Base-by-base conservation (phyloP, 441 rosid genomes). In the Theobroma grandiflorum region DNA sequence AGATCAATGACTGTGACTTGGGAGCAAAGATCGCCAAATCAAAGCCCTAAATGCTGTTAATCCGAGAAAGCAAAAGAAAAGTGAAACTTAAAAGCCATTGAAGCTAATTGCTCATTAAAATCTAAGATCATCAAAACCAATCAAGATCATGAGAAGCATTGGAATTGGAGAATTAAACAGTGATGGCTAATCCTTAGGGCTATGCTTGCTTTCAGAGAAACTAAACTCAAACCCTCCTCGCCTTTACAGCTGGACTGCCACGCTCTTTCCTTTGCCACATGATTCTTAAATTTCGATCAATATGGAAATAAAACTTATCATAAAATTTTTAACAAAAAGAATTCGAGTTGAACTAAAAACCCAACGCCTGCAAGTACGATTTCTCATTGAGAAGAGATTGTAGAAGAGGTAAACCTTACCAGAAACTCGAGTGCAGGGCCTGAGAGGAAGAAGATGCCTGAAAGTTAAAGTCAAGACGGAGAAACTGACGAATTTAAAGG, bases 31-130 rank as follows among this genome's bases (percentile, higher is more conserved):
- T 47, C 58, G 9, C 18, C 8, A 64, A 43, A 47, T 52, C 45
- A 74, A 78, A 77, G 22, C 63, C 57, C 66, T 9, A n/a, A 10
- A 42, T 37, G 43, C 50, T 71, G 67, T 52, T 79, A 43, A 11
- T 72, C 26, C 14, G 62, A 76, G 75, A 75, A 49, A 16, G 1
- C 8, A 15, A 49, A 42, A 69, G n/a, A 10, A 70, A 38, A 72
- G 16, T 31, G 14, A 69, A 57, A 59, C 5, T 43, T 50, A 33
- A n/a, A 38, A 47, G 47, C 26, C 20, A 35, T 6, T n/a, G 43
- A 63, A 35, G n/a, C 8, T 33, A 33, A 33, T 35, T 63, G 67
- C 35, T 33, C 2, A 14, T 5, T 33, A 33, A 2, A 63, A 14
- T 63, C 68, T 33, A 35, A 63, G 42, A 63, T 35, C 68, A 35